These are phyloP conservation scores for Penicillium aurantiogriseum DNA, from an alignment of 2,329 filamentous ascomycete species.

Conservation along the genomic window DNA sequence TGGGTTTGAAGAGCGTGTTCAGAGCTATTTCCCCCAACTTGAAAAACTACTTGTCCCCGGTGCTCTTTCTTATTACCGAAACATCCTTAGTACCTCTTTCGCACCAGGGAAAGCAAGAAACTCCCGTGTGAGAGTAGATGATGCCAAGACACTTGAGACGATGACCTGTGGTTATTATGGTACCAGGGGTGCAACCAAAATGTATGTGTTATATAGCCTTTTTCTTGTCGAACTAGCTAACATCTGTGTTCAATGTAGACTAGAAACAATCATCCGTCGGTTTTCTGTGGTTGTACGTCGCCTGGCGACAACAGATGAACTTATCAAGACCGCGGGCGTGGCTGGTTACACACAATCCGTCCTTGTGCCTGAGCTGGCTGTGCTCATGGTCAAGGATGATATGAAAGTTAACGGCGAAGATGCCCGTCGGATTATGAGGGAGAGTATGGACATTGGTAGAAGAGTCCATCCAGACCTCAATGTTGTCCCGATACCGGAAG, in stretches of 20 bases:
- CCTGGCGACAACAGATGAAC: slow-evolving; percentile 61
- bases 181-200: slow-evolving; percentile 65
- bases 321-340: slow-evolving; percentile 66
- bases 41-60: slow-evolving; percentile 57
- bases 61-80: slow-evolving; percentile 59
- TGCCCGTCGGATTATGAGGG: slow-evolving; percentile 58
- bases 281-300: slow-evolving; percentile 62
- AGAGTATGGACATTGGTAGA: slow-evolving; percentile 67
- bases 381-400: slow-evolving; percentile 59
- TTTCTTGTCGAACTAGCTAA: neutral
- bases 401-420: slow-evolving; percentile 49
- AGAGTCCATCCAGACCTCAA: slow-evolving; percentile 65
- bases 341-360: slow-evolving; percentile 71
- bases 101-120: slow-evolving; percentile 59
- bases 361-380: slow-evolving; percentile 68
- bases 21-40: slow-evolving; percentile 56
- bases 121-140: slow-evolving; percentile 53
- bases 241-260: slow-evolving; percentile 26
- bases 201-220: slow-evolving; percentile 50
- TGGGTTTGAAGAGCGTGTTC: slow-evolving; percentile 58
- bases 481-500: slow-evolving; percentile 39
- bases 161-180: slow-evolving; percentile 82
- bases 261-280: slow-evolving; percentile 59
- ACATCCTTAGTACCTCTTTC: slow-evolving; percentile 55
- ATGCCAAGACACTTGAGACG: slow-evolving; percentile 48